Evolutionary conservation across 1,284 basidiomycete genomes (phyloP), one percentile per base, ranked within the genome.

Genomic region (Malassezia sp.): DNA sequence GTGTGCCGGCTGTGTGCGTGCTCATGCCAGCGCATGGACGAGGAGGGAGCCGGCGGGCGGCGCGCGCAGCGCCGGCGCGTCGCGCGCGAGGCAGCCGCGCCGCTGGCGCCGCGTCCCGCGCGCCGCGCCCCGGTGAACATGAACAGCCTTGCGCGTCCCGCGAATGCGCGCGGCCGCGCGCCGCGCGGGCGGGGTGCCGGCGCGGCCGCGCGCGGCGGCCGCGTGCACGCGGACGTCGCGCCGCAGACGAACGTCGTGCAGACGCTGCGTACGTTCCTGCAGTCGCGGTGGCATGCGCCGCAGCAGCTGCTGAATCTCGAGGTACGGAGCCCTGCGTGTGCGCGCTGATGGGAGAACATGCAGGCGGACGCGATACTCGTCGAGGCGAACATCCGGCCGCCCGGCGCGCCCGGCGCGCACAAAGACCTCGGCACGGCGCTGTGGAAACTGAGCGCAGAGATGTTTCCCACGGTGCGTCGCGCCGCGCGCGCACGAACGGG

Each of bases 391-490:
- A 73, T 89, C 31, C 60, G 73, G 15, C 75, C 81, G 2, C 83
- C 83, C 5, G 83, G 83, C 17, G 70, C 74, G 24, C 77, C 78
- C 18, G 75, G 75, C 3, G 76, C 79, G 28, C 74, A 76, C n/a
- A 61, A 72, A 23, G 79, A 77, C 53, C 81, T 85, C 58, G 79
- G 81, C 1, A 78, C 81, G 5, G 85, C 85, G n/a, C 78, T 89
- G 30, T 85, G 85, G 74, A 90, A 89, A 71, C 74, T 89, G n/a
- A 83, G 84, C 3, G 76, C 78, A 18, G 77, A 83, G 56, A 77
- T 87, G 42, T 80, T 67, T 27, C 43, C 55, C 8, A 48, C 49
- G 17, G n/a, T n/a, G n/a, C n/a, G n/a, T n/a, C n/a, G n/a, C n/a
- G n/a, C n/a, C n/a, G n/a, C n/a, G n/a, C n/a, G n/a, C n/a, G n/a